phyloP scores from a whole-genome alignment of 2,329 filamentous ascomycete species.

The Juglanconis sp. region DNA sequence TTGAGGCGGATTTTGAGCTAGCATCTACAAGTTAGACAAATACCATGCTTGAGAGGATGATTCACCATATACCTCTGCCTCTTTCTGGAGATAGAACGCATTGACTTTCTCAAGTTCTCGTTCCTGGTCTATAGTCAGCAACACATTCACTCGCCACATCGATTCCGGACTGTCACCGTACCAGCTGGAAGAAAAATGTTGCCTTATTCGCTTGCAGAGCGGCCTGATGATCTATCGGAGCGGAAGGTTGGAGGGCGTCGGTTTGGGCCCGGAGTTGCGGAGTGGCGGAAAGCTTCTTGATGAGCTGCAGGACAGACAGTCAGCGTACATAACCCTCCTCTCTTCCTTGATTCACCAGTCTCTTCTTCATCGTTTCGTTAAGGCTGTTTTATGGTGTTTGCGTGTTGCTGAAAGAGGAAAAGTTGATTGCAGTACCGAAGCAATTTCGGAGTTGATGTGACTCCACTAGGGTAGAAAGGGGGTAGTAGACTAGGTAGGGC shows the following conservation, averaged over 20 bases:
- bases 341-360: not conserved
- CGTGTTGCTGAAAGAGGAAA: not conserved
- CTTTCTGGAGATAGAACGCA: slow-evolving; percentile 94
- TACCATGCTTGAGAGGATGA: not conserved
- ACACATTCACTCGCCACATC: slow-evolving; percentile 19
- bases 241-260: slow-evolving; percentile 48
- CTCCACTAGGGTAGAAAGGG: not conserved
- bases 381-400: not conserved
- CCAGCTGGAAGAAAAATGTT: slow-evolving; percentile 96
- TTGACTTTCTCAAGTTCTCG: slow-evolving; percentile 98
- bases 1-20: slow-evolving; percentile 91
- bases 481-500: not conserved
- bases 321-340: slow-evolving; percentile 22
- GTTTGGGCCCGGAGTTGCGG: slow-evolving; percentile 77
- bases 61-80: slow-evolving; percentile 74
- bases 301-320: slow-evolving; percentile 64
- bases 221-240: slow-evolving; percentile 71
- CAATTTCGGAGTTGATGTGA: not conserved
- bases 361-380: not conserved
- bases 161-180: slow-evolving; percentile 41
- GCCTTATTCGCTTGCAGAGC: slow-evolving; percentile 95
- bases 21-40: not conserved
- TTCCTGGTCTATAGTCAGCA: slow-evolving; percentile 64
- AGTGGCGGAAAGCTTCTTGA: slow-evolving; percentile 94
- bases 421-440: not conserved